A percentile compares a stretch with the other conserved stretches of the same genome.
Conservation (phyloP, 768 basidiomycete species). For the Favolaschia claudopus region DNA sequence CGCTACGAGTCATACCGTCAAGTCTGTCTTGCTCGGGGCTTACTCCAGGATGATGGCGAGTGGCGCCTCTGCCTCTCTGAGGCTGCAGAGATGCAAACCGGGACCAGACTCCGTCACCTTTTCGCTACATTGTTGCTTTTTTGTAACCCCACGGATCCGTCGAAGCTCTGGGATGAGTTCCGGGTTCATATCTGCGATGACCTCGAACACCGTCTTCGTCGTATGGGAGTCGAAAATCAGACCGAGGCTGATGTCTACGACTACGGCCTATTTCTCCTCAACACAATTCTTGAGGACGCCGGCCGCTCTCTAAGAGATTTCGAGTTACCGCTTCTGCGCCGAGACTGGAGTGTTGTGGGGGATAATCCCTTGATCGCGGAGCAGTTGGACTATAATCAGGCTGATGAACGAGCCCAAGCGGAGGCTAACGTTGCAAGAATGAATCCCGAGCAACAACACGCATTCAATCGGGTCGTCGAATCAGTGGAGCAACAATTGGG, state of each 20-base stretch:
- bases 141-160: slow-evolving; percentile 4
- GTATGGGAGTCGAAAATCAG: slow-evolving; percentile 1
- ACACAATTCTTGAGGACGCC: slow-evolving; percentile 10
- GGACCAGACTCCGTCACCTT: slow-evolving; percentile 36
- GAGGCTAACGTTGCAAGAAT: not conserved
- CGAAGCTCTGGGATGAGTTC: slow-evolving; percentile 4
- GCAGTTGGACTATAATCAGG: slow-evolving; percentile 5
- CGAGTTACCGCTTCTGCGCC: not conserved
- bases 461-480: not conserved
- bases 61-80: slow-evolving; percentile 48
- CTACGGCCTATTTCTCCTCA: slow-evolving; percentile 10
- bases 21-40: slow-evolving; percentile 34
- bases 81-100: slow-evolving; percentile 43
- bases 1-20: slow-evolving; percentile 1
- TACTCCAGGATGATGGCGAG: slow-evolving; percentile 51
- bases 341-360: not conserved
- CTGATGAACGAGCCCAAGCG: not conserved
- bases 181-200: slow-evolving; percentile 17
- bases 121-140: slow-evolving; percentile 40
- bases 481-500: slow-evolving; percentile 5
- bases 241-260: slow-evolving; percentile 6
- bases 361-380: slow-evolving; percentile 2
- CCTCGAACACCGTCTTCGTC: not conserved
- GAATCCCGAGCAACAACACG: slow-evolving; percentile 2
- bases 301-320: not conserved